Evolutionary conservation across 2,329 filamentous ascomycete species (phyloP).

Genomic region (Calonectria honghensis): DNA sequence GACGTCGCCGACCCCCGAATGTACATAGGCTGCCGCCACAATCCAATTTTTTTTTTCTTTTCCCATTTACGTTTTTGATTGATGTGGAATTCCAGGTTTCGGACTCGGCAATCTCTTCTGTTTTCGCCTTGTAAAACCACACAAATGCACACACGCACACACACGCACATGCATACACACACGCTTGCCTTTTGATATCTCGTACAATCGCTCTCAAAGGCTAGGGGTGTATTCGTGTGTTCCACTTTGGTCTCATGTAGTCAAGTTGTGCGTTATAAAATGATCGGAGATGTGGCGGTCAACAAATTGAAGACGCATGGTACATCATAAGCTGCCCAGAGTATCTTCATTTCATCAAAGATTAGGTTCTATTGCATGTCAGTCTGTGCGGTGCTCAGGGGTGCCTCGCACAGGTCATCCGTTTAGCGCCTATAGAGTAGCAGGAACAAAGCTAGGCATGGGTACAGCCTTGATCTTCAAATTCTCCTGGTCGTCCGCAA

Average conservation of each 20-base stretch:
- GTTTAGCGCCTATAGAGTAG: conserved; percentile 4
- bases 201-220: not conserved
- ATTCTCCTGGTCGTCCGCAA: conserved; percentile 1
- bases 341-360: conserved; percentile 39
- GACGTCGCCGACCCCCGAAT: conserved; percentile 31
- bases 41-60: conserved; percentile 28
- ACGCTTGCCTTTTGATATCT: not conserved
- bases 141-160: not conserved
- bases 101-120: conserved; percentile 30
- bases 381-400: conserved; percentile 34
- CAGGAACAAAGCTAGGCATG: conserved; percentile 6
- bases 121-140: not conserved
- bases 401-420: conserved; percentile 13
- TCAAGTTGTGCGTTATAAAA: not conserved
- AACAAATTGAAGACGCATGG: conserved; percentile 11
- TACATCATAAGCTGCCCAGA: conserved; percentile 3
- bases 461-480: conserved; percentile 15
- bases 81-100: conserved; percentile 35
- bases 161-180: not conserved
- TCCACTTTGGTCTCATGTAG: not conserved
- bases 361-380: conserved; percentile 32
- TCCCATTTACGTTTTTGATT: conserved; percentile 30
- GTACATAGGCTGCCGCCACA: conserved; percentile 33
- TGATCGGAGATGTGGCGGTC: conserved; percentile 20
- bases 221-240: not conserved